A percentile compares a stretch with the other conserved stretches of the same genome.
Evolutionary conservation across 768 basidiomycete genomes (phyloP).

Genomic region (Psilocybe azurescens): DNA sequence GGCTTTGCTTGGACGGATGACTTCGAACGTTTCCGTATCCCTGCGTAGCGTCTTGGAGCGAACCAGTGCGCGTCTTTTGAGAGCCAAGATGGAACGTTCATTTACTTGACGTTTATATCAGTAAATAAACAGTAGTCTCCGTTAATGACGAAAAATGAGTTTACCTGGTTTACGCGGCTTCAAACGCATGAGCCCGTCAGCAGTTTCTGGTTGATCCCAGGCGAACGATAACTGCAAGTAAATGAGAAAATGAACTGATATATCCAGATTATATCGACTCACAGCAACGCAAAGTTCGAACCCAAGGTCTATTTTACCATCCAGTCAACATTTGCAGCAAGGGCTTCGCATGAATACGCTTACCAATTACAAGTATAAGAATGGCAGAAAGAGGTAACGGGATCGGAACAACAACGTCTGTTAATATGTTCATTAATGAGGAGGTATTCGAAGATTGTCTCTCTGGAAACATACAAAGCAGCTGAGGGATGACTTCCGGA

Average conservation of each 20-base stretch:
- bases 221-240: conserved; percentile 63
- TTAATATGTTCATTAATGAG: neutral
- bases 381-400: conserved; percentile 72
- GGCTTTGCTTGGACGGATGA: conserved; percentile 46
- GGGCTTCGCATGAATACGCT: conserved; percentile 18
- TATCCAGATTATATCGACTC: conserved; percentile 25
- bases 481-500: conserved; percentile 71
- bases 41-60: conserved; percentile 58
- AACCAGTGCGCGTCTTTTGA: conserved; percentile 62
- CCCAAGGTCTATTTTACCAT: conserved; percentile 57
- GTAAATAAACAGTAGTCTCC: neutral
- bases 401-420: conserved; percentile 71
- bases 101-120: conserved; percentile 46
- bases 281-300: conserved; percentile 74
- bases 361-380: conserved; percentile 73
- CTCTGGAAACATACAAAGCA: conserved; percentile 54
- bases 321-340: neutral
- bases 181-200: conserved; percentile 71
- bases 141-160: neutral
- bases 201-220: conserved; percentile 72
- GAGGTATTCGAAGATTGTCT: neutral
- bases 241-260: neutral
- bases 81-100: conserved; percentile 52
- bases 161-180: conserved; percentile 67
- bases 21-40: conserved; percentile 57